A percentile compares a stretch with the other conserved stretches of the same genome.
Evolutionary conservation across 495 filamentous ascomycete species (phyloP).

Genomic region (Xylaria acuta): DNA sequence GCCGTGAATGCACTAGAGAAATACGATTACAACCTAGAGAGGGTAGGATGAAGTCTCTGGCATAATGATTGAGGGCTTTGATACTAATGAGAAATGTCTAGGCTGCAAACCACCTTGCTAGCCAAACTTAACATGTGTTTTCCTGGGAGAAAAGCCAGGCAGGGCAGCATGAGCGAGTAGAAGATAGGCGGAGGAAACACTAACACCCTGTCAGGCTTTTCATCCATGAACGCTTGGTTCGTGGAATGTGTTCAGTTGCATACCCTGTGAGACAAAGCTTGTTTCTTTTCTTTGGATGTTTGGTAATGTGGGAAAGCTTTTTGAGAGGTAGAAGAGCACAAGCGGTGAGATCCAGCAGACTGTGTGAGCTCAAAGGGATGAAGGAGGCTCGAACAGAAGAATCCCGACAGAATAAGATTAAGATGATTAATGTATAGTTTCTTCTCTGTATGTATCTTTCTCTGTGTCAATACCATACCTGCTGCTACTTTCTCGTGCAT

Average conservation of each 20-base stretch:
- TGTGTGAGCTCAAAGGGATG: conserved; percentile 14
- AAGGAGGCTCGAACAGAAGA: conserved; percentile 24
- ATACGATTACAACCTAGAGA: conserved; percentile 93
- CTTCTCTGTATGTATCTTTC: conserved; percentile 37
- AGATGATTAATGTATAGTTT: conserved; percentile 44
- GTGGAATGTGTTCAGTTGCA: conserved; percentile 4
- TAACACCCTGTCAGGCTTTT: conserved; percentile 1
- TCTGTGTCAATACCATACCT: conserved; percentile 34
- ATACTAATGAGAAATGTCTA: conserved; percentile 42
- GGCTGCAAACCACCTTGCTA: conserved; percentile 57
- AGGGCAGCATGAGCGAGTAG: conserved; percentile 25
- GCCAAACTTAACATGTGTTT: conserved; percentile 46
- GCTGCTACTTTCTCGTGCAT: neutral
- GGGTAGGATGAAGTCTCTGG: conserved; percentile 64
- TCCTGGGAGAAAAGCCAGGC: conserved; percentile 33
- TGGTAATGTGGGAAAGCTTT: conserved; percentile 6
- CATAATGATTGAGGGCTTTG: conserved; percentile 20
- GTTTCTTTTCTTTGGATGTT: conserved; percentile 20
- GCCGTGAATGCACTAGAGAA: conserved; percentile 89
- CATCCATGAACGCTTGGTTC: neutral
- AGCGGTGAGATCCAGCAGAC: conserved; percentile 6
- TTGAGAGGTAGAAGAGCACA: conserved; percentile 3
- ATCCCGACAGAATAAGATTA: conserved; percentile 27
- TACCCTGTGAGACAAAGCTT: conserved; percentile 16
- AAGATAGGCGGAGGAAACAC: conserved; percentile 2